Evolutionary conservation across 2,329 filamentous ascomycete genomes (phyloP), one percentile per base, ranked within the genome.

Genomic region (Chrysoporthe cubensis): DNA sequence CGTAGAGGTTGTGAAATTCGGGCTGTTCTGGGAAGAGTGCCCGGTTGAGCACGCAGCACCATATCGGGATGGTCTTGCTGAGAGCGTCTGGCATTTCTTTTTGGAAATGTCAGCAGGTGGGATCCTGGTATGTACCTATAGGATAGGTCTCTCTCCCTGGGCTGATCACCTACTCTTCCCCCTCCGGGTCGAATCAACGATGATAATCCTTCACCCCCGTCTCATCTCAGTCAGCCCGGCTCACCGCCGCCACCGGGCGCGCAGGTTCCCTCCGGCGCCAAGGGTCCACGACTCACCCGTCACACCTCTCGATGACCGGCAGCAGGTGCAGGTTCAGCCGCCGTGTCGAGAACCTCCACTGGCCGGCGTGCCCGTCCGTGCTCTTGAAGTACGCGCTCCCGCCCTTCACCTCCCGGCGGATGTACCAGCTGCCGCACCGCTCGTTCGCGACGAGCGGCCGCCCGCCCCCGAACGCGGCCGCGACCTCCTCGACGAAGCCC

Each of bases 391-490:
- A 99, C 43, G 91, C 92, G 71, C 91, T 94, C 43, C 87, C 91
- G 1, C 76, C 80, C 78, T 95, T 96, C 37, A 75, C 75, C 8
- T 78, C 78, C 0, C 90, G 90, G 44, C 83, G 80, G 37, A 98
- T 91, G 77, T 98, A 98, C 96, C 96, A 99, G 79, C 92, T 95
- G 0, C 96, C 96, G 77, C 96, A 98, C 69, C 96, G 87, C 82
- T 98, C 94, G 76, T 99, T 99, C 42, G 95, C 94, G 16, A 98
- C 83, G 1, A 98, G 82, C 0, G 94, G 93, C 1, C 95, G 82
- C 3, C 74, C 56, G 16, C 65, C 65, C 32, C 67, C 73, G 67
- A 84, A 88, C 0, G 84, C 82, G 1, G 78, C 76, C 1, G 87
- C 85, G 0, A 93, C 89, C 8, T 81, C 76, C 34, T 81, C 78